Evolutionary conservation across 2,329 filamentous ascomycete species (phyloP), one percentile per base, ranked within the genome.

Genomic region (Zymoseptoria brevis): DNA sequence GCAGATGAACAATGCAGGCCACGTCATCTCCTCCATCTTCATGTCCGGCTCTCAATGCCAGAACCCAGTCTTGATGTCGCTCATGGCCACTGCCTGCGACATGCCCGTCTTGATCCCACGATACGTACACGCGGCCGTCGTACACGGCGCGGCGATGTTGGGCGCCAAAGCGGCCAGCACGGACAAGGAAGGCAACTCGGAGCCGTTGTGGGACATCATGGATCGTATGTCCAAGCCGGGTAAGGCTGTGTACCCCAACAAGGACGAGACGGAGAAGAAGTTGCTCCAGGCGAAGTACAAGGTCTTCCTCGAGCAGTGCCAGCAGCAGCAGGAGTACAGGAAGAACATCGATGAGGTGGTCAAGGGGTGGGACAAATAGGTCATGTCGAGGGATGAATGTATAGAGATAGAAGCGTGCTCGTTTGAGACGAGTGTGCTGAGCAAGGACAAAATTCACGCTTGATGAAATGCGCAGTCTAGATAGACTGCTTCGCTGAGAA

Each of bases 21-120:
- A 99, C 77, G 80, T 83, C 66, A 92, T 99, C 74, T 86, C 82
- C 54, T 93, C 88, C 64, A 96, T 99, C 75, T 99, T 97, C 83
- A 97, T 99, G 94, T 96, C 90, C 4, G 94, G 94, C 62, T 95
- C 90, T 9, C 94, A 97, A 75, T 99, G 94, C 79, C 92, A 96
- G 76, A 99, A 99, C 75, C 85, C 87, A 35, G 85, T 97, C 61
- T 81, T 99, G 57, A 96, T 99, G 87, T 83, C 86, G 59, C 84
- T 99, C 16, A 88, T 99, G 68, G 91, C 94, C 13, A 94, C 92
- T 0, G 88, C 88, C 0, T 97, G 93, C 76, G 81, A 86, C 66
- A 92, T 96, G 87, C 93, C 93, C 1, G 93, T 99, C 19, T 79
- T 96, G 45, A 96, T 97, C 58, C 94, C 94, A 0, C 83, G 88